These are phyloP conservation scores for Cairneyella variabilis DNA, from an alignment of 495 filamentous ascomycete genomes.

Conservation along the genomic window DNA sequence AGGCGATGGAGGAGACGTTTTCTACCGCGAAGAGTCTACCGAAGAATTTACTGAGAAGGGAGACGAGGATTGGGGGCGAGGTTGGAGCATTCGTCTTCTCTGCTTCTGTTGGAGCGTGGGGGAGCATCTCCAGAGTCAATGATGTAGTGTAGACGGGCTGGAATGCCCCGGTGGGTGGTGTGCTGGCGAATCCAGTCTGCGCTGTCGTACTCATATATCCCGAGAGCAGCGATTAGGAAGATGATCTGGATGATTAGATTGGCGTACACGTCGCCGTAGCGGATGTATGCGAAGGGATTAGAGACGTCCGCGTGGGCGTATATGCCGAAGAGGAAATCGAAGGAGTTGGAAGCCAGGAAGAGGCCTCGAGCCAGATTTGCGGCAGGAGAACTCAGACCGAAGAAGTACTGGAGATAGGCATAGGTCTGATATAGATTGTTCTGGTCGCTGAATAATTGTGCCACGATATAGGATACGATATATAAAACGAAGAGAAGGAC, in stretches of 20 bases:
- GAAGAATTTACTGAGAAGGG: slow-evolving; percentile 30
- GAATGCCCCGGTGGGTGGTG: slow-evolving; percentile 17
- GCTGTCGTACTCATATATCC: slow-evolving; percentile 22
- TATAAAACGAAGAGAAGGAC: slow-evolving; percentile 20
- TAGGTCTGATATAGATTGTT: slow-evolving; percentile 9
- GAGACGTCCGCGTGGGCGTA: slow-evolving; percentile 17
- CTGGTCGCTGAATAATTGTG: slow-evolving; percentile 11
- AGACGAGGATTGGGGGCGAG: slow-evolving; percentile 22
- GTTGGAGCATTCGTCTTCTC: slow-evolving; percentile 2
- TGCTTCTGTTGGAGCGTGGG: background rate
- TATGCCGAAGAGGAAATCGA: slow-evolving; percentile 21
- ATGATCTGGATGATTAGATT: slow-evolving; percentile 23
- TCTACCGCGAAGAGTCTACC: slow-evolving; percentile 30
- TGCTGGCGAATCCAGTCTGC: slow-evolving; percentile 21
- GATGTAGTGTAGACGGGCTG: slow-evolving; percentile 22
- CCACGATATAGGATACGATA: slow-evolving; percentile 16
- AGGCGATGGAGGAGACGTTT: slow-evolving; percentile 30
- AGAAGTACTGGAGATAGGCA: slow-evolving; percentile 11
- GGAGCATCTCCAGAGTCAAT: slow-evolving; percentile 5
- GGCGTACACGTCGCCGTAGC: slow-evolving; percentile 19
- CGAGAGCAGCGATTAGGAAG: slow-evolving; percentile 16
- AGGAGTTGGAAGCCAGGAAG: slow-evolving; percentile 17
- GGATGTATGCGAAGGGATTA: slow-evolving; percentile 16
- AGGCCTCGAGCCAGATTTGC: slow-evolving; percentile 19
- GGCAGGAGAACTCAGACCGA: slow-evolving; percentile 20